phyloP scores from a whole-genome alignment of 192 early-diverging fungal species.

The Coemansia sp. region DNA sequence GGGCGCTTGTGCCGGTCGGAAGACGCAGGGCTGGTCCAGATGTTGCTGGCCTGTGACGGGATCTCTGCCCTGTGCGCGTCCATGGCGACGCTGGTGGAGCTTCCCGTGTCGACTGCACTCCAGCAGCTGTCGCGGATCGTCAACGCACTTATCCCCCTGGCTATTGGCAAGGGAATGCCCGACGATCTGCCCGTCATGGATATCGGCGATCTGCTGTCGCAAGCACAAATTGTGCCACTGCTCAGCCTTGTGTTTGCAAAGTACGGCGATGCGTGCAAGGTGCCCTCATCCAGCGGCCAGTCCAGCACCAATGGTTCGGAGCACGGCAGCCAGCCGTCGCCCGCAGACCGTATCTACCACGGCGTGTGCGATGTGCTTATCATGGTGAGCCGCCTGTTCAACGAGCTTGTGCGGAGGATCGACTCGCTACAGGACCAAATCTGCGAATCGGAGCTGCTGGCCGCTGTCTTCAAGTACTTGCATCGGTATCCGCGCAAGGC shows the following conservation, averaged over 20 bases:
- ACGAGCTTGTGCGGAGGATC: slow-evolving; percentile 35
- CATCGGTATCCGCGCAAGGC: slow-evolving; percentile 41
- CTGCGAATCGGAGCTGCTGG: slow-evolving; percentile 42
- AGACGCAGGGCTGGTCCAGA: slow-evolving; percentile 31
- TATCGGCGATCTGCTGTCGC: slow-evolving; percentile 30
- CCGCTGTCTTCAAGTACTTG: slow-evolving; percentile 18
- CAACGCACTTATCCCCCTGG: slow-evolving; percentile 28
- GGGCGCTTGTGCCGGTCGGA: slow-evolving; percentile 31
- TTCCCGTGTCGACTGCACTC: slow-evolving; percentile 22
- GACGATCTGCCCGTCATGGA: slow-evolving; percentile 25
- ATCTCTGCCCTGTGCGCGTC: slow-evolving; percentile 34
- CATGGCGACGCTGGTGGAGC: slow-evolving; percentile 14
- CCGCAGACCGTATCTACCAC: slow-evolving; percentile 37
- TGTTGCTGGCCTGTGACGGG: slow-evolving; percentile 44
- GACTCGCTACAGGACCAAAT: slow-evolving; percentile 38
- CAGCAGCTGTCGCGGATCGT: slow-evolving; percentile 34
- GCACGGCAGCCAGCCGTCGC: slow-evolving; percentile 9
- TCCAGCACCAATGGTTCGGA: slow-evolving; percentile 26
- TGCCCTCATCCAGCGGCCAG: slow-evolving; percentile 14
- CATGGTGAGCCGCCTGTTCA: slow-evolving; percentile 34
- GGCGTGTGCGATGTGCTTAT: slow-evolving; percentile 40
- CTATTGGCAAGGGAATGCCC: slow-evolving; percentile 32
- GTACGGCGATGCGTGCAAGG: slow-evolving; percentile 44
- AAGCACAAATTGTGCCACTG: slow-evolving; percentile 15
- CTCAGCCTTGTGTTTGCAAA: slow-evolving; percentile 23